A percentile compares a stretch with the other conserved stretches of the same genome.
These are phyloP conservation scores for Talaromyces sp. DNA, from an alignment of 2,329 filamentous ascomycete genomes.

Conservation along the genomic window DNA sequence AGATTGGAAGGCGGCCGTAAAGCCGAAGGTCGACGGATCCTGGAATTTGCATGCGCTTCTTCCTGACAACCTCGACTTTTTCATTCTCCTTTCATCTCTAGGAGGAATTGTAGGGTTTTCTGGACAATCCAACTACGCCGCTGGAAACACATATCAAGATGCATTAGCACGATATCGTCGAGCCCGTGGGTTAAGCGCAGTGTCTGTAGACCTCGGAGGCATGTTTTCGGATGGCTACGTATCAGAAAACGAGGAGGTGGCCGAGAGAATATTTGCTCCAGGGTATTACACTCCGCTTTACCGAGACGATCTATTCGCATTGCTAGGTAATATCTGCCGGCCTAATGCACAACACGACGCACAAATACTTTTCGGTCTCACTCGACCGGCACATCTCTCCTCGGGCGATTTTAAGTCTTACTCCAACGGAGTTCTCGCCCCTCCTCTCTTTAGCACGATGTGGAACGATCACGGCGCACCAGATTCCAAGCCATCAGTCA, in stretches of 20 bases:
- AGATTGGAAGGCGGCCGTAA: not conserved
- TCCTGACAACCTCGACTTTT: not conserved
- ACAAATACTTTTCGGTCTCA: not conserved
- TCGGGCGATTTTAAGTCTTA: not conserved
- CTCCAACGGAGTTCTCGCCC: not conserved
- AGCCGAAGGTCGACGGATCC: not conserved
- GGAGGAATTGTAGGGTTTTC: slow-evolving; percentile 4
- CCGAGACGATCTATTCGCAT: not conserved
- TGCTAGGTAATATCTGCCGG: not conserved
- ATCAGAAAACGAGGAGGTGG: not conserved
- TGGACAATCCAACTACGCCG: slow-evolving; percentile 8
- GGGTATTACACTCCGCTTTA: not conserved
- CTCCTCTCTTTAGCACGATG: not conserved
- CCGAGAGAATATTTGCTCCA: not conserved
- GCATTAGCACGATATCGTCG: slow-evolving; percentile 20
- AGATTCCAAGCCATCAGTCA: not conserved
- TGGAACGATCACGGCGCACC: not conserved
- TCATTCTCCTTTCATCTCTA: slow-evolving; percentile 3
- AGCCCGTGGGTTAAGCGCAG: slow-evolving; percentile 1
- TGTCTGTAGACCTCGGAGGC: slow-evolving; percentile 23
- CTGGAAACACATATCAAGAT: slow-evolving; percentile 8
- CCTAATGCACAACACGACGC: not conserved
- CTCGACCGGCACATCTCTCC: not conserved
- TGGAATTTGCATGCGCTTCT: not conserved
- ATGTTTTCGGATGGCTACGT: slow-evolving; percentile 20